phyloP scores from a whole-genome alignment of 257 asterid species.

The Solanum verrucosum region DNA sequence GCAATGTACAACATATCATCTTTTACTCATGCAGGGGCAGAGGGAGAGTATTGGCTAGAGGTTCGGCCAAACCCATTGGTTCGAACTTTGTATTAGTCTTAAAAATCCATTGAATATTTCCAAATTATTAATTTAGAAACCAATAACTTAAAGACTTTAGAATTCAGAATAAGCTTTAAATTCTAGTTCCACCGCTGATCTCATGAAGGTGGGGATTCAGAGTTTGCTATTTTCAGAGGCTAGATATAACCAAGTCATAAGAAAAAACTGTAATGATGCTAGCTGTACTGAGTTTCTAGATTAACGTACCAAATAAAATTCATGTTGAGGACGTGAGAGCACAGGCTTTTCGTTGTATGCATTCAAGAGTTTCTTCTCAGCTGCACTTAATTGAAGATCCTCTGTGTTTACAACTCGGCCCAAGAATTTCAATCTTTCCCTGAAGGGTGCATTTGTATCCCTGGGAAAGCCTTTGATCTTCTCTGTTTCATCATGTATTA shows the following conservation, averaged over 20 bases:
- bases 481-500: slow-evolving; percentile 69
- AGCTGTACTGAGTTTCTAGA: background rate
- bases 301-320: slow-evolving; percentile 61
- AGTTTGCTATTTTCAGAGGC: background rate
- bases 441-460: slow-evolving; percentile 54
- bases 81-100: background rate
- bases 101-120: background rate
- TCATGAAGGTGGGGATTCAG: background rate
- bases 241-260: background rate
- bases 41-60: background rate
- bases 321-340: slow-evolving; percentile 94
- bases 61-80: background rate
- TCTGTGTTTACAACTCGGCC: slow-evolving; percentile 66
- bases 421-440: slow-evolving; percentile 85
- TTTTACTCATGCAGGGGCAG: background rate
- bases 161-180: background rate
- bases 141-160: background rate
- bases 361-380: slow-evolving; percentile 87
- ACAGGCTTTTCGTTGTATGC: slow-evolving; percentile 92
- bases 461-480: slow-evolving; percentile 66
- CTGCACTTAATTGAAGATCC: slow-evolving; percentile 52
- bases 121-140: background rate
- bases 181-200: background rate
- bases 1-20: background rate
- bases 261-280: background rate